Evolutionary conservation across 345 rosid species (phyloP), one percentile per base, ranked within the genome.

Genomic region (Cardamine occulta): DNA sequence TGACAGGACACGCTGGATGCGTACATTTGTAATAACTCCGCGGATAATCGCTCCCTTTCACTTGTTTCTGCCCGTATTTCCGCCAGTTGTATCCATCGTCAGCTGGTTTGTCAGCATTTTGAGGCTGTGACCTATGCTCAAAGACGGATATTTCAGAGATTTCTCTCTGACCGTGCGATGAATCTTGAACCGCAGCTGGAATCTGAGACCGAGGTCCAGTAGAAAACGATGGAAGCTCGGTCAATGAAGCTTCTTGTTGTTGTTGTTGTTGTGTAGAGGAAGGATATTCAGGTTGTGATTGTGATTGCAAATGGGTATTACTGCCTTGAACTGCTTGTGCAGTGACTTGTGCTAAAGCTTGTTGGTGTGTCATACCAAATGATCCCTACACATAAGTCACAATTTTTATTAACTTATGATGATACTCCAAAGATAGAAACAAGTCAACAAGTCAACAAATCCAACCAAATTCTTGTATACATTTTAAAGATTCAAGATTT

Each of bases 21-120:
- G 97, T 88, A 55, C 98, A 93, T 71, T 87, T 93, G 75, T 93
- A 93, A 69, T 93, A 93, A 82, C 98, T 90, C 73, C 94, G 80
- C 39, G 93, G 95, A 69, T 67, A 90, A 60, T 90, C 88, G 64
- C 96, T 84, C 4, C 98, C 97, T 79, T 93, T 93, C 28, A 91
- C 93, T 72, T 89, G 93, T 61, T 93, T 93, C 84, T 93, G 97
- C 49, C 97, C 96, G 47, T 93, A 93, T 80, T 93, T 93, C 14
- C 98, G 75, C 98, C 96, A 93, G 64, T 93, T 93, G 74, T 86
- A 90, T 57, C 87, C 88, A 76, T 93, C 97, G 63, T 79, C 82
- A 35, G 88, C 84, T 21, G 93, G 90, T 79, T 89, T 93, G 57
- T 88, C 95, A 55, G 79, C 78, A 52, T 75, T 49, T 18, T 70